A percentile compares a stretch with the other conserved stretches of the same genome.
Evolutionary conservation across 495 filamentous ascomycete species (phyloP).

Genomic region (Aspergillus baeticus): DNA sequence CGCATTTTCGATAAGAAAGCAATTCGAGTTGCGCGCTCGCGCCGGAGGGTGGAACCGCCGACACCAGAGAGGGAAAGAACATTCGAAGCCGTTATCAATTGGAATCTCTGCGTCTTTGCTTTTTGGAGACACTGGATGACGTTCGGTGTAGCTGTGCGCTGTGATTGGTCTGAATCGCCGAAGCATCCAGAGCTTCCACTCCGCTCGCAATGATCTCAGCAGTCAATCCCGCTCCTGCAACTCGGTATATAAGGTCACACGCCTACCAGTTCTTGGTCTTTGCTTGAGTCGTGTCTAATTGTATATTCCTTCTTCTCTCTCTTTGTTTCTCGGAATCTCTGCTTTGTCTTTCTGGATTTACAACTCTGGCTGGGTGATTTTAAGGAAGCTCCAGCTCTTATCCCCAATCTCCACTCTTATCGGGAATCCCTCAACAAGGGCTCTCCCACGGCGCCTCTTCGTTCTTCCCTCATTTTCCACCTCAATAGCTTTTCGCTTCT

Average conservation of each 20-base stretch:
- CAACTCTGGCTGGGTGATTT: not conserved
- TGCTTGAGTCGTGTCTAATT: not conserved
- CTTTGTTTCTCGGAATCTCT: not conserved
- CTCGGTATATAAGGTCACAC: slow-evolving; percentile 5
- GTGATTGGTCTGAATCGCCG: slow-evolving; percentile 25
- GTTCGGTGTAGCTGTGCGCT: not conserved
- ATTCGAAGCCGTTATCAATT: slow-evolving; percentile 14
- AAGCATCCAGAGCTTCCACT: not conserved
- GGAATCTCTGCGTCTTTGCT: not conserved
- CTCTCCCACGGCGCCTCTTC: not conserved
- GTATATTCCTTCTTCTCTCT: too few species aligned
- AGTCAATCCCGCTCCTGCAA: not conserved
- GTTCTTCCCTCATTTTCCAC: not conserved
- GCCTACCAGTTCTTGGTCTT: not conserved
- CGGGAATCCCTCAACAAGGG: slow-evolving; percentile 2
- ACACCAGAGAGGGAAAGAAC: slow-evolving; percentile 6
- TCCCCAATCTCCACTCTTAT: slow-evolving; percentile 3
- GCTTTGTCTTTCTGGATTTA: not conserved
- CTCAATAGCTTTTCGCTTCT: not conserved
- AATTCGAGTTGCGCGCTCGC: not conserved
- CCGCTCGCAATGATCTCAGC: not conserved
- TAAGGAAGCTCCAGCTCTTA: not conserved
- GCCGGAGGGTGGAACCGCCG: slow-evolving; percentile 3
- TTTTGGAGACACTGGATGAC: not conserved
- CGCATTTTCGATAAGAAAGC: not conserved